Evolutionary conservation across 495 filamentous ascomycete genomes (phyloP).

Genomic region (Penicillium argentinense): DNA sequence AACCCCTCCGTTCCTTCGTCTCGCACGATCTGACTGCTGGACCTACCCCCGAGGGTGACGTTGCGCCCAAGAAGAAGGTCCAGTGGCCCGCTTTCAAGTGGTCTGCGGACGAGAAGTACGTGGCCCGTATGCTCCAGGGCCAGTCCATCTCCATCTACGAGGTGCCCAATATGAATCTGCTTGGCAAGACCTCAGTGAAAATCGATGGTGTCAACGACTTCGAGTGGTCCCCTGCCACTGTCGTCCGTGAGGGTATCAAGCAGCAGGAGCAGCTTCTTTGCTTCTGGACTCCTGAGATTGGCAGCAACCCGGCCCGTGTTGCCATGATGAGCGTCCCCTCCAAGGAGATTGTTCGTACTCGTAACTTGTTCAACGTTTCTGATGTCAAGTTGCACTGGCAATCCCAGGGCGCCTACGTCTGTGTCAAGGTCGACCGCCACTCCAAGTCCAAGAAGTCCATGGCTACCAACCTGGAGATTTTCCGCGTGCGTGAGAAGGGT

Average conservation of each 20-base stretch:
- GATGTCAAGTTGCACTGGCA: slow-evolving; percentile 97
- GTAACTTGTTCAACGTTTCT: slow-evolving; percentile 96
- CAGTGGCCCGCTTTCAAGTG: slow-evolving; percentile 99
- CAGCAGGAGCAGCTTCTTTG: slow-evolving; percentile 91
- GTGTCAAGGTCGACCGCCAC: slow-evolving; percentile 98
- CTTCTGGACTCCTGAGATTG: slow-evolving; percentile 99
- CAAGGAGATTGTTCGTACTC: slow-evolving; percentile 86
- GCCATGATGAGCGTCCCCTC: slow-evolving; percentile 94
- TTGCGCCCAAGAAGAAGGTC: slow-evolving; percentile 84
- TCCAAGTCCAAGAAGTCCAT: slow-evolving; percentile 98
- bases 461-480: slow-evolving; percentile 96
- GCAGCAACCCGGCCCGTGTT: slow-evolving; percentile 96
- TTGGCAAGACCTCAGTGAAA: slow-evolving; percentile 88
- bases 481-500: slow-evolving; percentile 93
- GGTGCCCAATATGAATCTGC: slow-evolving; percentile 83
- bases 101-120: slow-evolving; percentile 96
- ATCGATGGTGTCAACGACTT: slow-evolving; percentile 97
- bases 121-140: slow-evolving; percentile 84
- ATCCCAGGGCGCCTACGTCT: slow-evolving; percentile 87
- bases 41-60: slow-evolving; percentile 54
- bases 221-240: slow-evolving; percentile 88
- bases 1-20: slow-evolving; percentile 87
- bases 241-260: slow-evolving; percentile 76
- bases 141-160: slow-evolving; percentile 94
- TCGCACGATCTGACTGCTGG: slow-evolving; percentile 73